These are phyloP conservation scores for Pythium volutum DNA, from an alignment of 352 stramenopile genomes.

Conservation along the genomic window DNA sequence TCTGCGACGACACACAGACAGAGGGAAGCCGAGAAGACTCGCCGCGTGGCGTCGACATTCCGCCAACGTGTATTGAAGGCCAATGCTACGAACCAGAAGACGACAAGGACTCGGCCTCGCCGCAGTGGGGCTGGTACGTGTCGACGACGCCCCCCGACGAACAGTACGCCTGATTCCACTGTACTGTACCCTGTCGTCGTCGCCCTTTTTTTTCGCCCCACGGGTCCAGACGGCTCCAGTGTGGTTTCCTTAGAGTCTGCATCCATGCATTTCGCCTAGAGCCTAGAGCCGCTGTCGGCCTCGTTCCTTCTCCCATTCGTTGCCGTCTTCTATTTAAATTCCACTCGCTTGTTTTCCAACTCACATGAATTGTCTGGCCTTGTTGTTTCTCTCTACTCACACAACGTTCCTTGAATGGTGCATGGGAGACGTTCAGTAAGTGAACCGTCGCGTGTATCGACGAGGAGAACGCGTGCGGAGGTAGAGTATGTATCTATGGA, in stretches of 20 bases:
- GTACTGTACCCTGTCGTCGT: too few relatives aligned
- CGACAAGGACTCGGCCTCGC: constrained; percentile 45
- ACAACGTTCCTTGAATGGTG: too few relatives aligned
- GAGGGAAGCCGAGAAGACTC: constrained; percentile 26
- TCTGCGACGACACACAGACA: constrained; percentile 30
- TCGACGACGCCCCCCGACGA: constrained; percentile 76
- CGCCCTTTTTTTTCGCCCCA: too few relatives aligned
- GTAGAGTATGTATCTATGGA: too few relatives aligned
- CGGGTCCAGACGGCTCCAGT: neutral
- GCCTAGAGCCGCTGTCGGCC: too few relatives aligned
- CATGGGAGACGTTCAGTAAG: too few relatives aligned
- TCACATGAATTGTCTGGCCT: too few relatives aligned
- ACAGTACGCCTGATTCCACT: constrained; percentile 45
- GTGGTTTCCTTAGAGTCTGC: constrained; percentile 8
- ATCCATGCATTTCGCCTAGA: neutral
- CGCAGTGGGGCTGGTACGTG: constrained; percentile 83
- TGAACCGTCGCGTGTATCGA: too few relatives aligned
- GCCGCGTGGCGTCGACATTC: constrained; percentile 21
- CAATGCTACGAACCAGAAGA: constrained; percentile 22
- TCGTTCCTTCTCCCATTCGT: neutral
- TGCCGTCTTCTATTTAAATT: neutral
- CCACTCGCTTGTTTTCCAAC: neutral
- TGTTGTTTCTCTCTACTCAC: too few relatives aligned
- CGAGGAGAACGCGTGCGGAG: too few relatives aligned
- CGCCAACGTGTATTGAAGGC: constrained; percentile 26